phyloP scores from a whole-genome alignment of 2,329 filamentous ascomycete genomes.

The Talaromyces sp. region DNA sequence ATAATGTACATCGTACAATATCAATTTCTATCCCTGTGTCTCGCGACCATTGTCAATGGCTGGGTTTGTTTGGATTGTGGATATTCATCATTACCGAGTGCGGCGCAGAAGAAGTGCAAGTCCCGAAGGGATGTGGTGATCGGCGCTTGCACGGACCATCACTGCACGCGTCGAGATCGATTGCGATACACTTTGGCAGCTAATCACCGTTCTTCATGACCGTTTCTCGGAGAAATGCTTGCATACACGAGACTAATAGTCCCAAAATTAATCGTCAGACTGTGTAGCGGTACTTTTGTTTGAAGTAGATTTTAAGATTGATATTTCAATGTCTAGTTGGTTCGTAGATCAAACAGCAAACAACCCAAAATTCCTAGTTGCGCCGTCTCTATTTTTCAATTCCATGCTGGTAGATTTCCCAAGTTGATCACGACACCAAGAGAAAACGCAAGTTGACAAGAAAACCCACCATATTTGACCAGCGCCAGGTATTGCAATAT shows the following conservation, averaged over 20 bases:
- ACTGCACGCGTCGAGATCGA: slow-evolving; percentile 6
- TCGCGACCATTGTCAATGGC: not conserved
- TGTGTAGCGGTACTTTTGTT: not conserved
- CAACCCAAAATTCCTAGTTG: too few species aligned
- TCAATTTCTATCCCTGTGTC: not conserved
- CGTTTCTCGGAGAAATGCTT: not conserved
- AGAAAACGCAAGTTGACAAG: not conserved
- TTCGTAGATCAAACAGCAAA: too few species aligned
- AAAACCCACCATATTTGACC: slow-evolving; percentile 2
- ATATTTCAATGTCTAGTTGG: too few species aligned
- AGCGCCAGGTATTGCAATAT: slow-evolving; percentile 3
- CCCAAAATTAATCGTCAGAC: not conserved
- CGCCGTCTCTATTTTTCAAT: not conserved
- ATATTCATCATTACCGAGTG: not conserved
- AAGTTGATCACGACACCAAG: not conserved
- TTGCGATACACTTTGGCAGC: not conserved
- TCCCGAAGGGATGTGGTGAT: slow-evolving; percentile 10
- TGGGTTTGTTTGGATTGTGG: not conserved
- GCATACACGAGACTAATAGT: not conserved
- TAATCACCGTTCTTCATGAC: not conserved
- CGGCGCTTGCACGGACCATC: slow-evolving; percentile 17
- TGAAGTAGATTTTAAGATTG: not conserved
- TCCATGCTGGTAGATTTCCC: not conserved
- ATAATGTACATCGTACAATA: too few species aligned
- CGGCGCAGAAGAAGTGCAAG: not conserved